phyloP scores from a whole-genome alignment of 108 stramenopile genomes.

The Cyclotella cryptica region DNA sequence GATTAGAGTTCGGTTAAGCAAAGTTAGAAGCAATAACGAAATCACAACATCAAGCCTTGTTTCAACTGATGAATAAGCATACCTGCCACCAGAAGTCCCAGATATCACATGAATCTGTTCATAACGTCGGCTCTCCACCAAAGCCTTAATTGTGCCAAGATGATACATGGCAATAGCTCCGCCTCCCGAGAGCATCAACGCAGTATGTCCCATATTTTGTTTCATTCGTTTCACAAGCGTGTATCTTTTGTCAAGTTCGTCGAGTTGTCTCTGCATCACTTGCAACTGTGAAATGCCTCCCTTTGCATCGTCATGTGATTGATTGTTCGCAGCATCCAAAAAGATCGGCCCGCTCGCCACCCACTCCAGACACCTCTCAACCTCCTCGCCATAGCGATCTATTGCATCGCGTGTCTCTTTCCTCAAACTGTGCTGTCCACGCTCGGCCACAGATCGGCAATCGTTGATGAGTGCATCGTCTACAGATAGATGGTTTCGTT shows the following conservation, averaged over 20 bases:
- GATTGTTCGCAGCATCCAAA: slow-evolving; percentile 6
- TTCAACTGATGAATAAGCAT: background rate
- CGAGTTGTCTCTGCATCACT: slow-evolving; percentile 39
- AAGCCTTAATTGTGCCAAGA: slow-evolving; percentile 85
- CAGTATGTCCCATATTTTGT: slow-evolving; percentile 90
- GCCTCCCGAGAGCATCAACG: slow-evolving; percentile 91
- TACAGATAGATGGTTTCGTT: slow-evolving; percentile 90
- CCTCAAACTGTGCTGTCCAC: slow-evolving; percentile 68
- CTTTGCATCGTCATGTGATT: slow-evolving; percentile 1
- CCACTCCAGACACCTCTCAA: slow-evolving; percentile 73
- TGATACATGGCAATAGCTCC: slow-evolving; percentile 96
- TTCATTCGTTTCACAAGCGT: slow-evolving; percentile 81
- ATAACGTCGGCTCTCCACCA: slow-evolving; percentile 82
- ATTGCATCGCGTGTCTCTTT: slow-evolving; percentile 69
- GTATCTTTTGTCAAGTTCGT: slow-evolving; percentile 71
- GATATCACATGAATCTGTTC: slow-evolving; percentile 86
- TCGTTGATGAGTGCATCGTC: slow-evolving; percentile 82
- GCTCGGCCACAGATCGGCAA: slow-evolving; percentile 75
- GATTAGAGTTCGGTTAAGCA: background rate
- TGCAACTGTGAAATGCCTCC: background rate
- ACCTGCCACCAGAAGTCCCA: slow-evolving; percentile 88
- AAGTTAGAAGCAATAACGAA: background rate
- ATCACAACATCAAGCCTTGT: background rate
- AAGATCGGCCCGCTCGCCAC: slow-evolving; percentile 57
- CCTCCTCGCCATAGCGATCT: slow-evolving; percentile 73